A percentile compares a stretch with the other conserved stretches of the same genome.
These are phyloP conservation scores for Populus simonii DNA, from an alignment of 345 rosid genomes.

Conservation along the genomic window DNA sequence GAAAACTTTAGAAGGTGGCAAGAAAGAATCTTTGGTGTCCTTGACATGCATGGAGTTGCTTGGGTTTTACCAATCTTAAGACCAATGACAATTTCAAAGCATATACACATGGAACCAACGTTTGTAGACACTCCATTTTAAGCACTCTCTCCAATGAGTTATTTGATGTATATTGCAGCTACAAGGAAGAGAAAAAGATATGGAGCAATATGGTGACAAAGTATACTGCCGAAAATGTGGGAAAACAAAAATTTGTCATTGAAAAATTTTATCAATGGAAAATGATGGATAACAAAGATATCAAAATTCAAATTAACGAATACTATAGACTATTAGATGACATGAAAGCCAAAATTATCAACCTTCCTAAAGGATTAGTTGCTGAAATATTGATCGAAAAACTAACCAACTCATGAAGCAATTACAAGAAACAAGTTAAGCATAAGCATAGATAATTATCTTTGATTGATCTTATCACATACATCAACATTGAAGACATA, in stretches of 20 bases:
- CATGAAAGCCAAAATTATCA: neutral
- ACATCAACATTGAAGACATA: neutral
- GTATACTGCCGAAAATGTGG: neutral
- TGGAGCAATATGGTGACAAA: neutral
- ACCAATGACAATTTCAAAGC: rapidly evolving
- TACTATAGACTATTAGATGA: neutral
- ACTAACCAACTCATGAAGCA: neutral
- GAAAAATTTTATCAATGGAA: no score
- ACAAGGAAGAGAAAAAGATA: neutral
- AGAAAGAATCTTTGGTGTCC: neutral
- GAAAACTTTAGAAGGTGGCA: neutral
- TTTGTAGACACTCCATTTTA: neutral
- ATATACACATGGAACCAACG: neutral
- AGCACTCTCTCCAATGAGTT: neutral
- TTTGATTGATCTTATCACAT: neutral
- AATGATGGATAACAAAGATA: neutral
- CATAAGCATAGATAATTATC: rapidly evolving
- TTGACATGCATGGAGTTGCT: neutral
- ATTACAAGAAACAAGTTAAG: neutral
- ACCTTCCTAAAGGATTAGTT: neutral
- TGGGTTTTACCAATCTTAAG: neutral
- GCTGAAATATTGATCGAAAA: neutral
- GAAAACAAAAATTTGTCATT: neutral
- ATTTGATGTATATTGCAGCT: neutral
- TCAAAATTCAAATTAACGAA: neutral